A percentile compares a stretch with the other conserved stretches of the same genome.
phyloP scores from a whole-genome alignment of 2,329 filamentous ascomycete species.

The Sporothrix sp. region DNA sequence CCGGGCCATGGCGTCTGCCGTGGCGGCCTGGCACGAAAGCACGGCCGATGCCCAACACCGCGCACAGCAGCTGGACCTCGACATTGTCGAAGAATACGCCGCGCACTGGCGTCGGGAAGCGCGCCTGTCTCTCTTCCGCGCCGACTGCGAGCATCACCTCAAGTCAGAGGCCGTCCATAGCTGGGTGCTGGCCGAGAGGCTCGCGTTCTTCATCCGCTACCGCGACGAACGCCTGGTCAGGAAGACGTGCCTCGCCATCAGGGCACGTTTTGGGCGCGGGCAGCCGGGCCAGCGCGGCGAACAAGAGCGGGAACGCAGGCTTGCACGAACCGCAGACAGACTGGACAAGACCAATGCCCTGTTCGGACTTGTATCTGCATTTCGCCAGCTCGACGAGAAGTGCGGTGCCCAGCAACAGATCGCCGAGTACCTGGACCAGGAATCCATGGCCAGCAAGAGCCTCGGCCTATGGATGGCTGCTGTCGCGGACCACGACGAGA shows the following conservation, averaged over 20 bases:
- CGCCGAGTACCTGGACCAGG: slow-evolving; percentile 5
- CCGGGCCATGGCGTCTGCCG: background rate
- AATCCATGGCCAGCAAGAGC: background rate
- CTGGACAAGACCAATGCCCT: slow-evolving; percentile 6
- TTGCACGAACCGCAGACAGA: background rate
- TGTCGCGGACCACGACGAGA: slow-evolving; percentile 1
- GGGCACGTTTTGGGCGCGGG: background rate
- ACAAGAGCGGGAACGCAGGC: background rate
- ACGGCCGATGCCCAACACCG: slow-evolving; percentile 1
- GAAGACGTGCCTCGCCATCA: background rate
- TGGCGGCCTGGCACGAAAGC: slow-evolving; percentile 4
- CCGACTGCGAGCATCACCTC: slow-evolving; percentile 15
- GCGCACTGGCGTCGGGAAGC: slow-evolving; percentile 23
- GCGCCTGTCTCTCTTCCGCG: slow-evolving; percentile 18
- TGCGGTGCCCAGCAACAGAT: background rate
- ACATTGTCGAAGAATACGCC: slow-evolving; percentile 17
- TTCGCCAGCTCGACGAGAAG: background rate
- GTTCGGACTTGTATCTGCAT: background rate
- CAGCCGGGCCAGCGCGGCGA: background rate
- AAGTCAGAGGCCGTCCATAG: slow-evolving; percentile 19
- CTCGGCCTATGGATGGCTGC: slow-evolving; percentile 7
- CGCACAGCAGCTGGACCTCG: slow-evolving; percentile 4
- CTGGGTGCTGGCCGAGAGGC: slow-evolving; percentile 23
- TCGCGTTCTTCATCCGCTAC: slow-evolving; percentile 21
- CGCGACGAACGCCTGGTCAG: slow-evolving; percentile 17